These are phyloP conservation scores for Gracilaria vermiculophylla DNA, from an alignment of 23 red algal genomes.

Conservation along the genomic window DNA sequence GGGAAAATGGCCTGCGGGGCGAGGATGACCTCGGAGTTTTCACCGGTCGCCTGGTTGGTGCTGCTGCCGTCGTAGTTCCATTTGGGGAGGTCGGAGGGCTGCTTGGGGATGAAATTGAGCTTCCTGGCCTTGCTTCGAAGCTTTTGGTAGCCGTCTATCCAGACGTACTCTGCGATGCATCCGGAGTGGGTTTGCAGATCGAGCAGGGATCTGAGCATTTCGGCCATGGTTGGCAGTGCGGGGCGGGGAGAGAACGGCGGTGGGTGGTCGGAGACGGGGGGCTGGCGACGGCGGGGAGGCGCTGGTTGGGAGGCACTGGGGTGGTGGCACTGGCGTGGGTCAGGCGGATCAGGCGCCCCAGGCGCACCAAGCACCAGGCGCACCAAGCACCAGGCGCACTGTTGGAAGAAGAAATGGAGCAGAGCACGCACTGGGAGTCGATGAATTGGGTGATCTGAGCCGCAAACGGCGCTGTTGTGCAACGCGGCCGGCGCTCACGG, in stretches of 20 bases:
- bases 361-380: no score
- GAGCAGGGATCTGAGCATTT: constrained; percentile 39
- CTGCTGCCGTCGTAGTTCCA: constrained; percentile 99
- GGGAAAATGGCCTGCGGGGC: constrained; percentile 87
- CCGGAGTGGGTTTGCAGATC: constrained; percentile 37
- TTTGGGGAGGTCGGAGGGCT: constrained; percentile 61
- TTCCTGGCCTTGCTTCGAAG: constrained; percentile 78
- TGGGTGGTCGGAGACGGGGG: background rate
- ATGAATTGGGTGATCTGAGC: no score
- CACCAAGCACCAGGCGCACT: no score
- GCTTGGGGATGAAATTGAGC: constrained; percentile 27
- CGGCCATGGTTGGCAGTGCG: background rate
- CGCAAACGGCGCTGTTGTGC: no score
- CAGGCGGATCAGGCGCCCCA: no score
- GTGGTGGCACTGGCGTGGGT: no score
- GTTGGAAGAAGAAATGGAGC: no score
- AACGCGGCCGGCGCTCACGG: background rate
- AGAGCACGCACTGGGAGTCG: no score
- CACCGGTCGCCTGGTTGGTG: constrained; percentile 89
- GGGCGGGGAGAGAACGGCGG: background rate
- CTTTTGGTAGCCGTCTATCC: constrained; percentile 86
- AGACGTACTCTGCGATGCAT: constrained; percentile 94
- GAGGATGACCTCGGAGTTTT: constrained; percentile 92
- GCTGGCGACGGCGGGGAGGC: no score
- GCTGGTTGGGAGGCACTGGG: no score